Percentiles rank a stretch among this genome's conserved stretches.
phyloP scores from a whole-genome alignment of 2,329 filamentous ascomycete species.

The Ophiostoma perfectum region DNA sequence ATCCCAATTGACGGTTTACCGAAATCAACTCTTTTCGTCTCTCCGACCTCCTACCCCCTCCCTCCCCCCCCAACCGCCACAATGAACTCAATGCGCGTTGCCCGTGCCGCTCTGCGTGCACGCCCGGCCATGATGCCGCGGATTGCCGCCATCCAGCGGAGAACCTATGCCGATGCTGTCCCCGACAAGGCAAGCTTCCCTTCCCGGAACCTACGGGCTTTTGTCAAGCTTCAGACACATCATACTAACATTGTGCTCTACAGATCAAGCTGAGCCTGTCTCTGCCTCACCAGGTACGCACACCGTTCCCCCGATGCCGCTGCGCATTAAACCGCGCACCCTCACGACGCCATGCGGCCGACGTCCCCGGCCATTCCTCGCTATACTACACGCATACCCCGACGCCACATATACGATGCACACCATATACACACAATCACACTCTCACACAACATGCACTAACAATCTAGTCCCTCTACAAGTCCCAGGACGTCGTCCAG shows the following conservation, averaged over 20 bases:
- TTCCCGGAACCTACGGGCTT: neutral
- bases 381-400: neutral
- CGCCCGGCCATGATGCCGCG: constrained; percentile 66
- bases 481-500: constrained; percentile 71
- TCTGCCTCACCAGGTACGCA: constrained; percentile 90
- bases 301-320: too few relatives aligned
- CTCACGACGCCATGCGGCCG: neutral
- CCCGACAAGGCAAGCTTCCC: constrained; percentile 63
- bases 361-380: neutral
- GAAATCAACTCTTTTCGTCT: neutral
- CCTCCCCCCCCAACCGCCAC: constrained; percentile 34
- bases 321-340: constrained; percentile 20
- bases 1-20: constrained; percentile 16
- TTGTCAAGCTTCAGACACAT: neutral
- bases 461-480: constrained; percentile 53
- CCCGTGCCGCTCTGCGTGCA: constrained; percentile 81
- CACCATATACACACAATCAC: neutral
- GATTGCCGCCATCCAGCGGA: constrained; percentile 62
- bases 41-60: neutral
- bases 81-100: constrained; percentile 94
- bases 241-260: constrained; percentile 15
- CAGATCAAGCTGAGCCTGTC: constrained; percentile 95
- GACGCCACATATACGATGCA: neutral
- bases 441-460: neutral
- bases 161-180: constrained; percentile 85